Conservation (phyloP, 768 basidiomycete genomes). For the Hypsizygus marmoreus region DNA sequence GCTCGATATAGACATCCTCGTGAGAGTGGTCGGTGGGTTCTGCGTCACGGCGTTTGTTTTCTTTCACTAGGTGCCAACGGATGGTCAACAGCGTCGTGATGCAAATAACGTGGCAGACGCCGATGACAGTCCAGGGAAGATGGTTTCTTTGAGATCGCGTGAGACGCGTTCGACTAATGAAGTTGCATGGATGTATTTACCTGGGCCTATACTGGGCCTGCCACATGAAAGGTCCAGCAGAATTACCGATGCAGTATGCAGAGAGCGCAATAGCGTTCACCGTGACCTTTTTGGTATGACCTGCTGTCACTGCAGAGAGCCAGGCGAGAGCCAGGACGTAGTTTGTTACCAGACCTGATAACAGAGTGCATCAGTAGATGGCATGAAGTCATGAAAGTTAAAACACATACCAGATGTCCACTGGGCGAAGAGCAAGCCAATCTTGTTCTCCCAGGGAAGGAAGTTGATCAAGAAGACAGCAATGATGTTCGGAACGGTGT, state of each 20-base stretch:
- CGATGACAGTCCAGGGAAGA: conserved; percentile 78
- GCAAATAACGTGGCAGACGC: conserved; percentile 58
- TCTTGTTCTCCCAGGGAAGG: conserved; percentile 64
- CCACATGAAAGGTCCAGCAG: conserved; percentile 82
- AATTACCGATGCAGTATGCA: conserved; percentile 67
- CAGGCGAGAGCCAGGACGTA: conserved; percentile 65
- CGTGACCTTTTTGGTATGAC: conserved; percentile 74
- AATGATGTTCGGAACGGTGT: conserved; percentile 64
- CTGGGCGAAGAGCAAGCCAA: conserved; percentile 61
- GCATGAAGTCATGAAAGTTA: not conserved
- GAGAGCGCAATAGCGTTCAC: conserved; percentile 73
- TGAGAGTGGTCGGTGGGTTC: conserved; percentile 55
- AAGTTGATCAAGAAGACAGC: conserved; percentile 64
- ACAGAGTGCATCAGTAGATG: not conserved
- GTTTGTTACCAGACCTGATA: conserved; percentile 20
- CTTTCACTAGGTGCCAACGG: conserved; percentile 51
- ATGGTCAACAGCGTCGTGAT: conserved; percentile 49
- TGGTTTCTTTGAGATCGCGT: conserved; percentile 49
- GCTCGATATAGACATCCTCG: conserved; percentile 65
- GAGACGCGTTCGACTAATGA: not conserved
- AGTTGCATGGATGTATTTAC: conserved; percentile 29
- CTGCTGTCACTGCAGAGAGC: conserved; percentile 65
- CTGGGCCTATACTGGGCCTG: conserved; percentile 65
- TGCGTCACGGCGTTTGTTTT: conserved; percentile 66
- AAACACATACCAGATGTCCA: conserved; percentile 53